Evolutionary conservation across 2,329 filamentous ascomycete species (phyloP), one percentile per base, ranked within the genome.

Genomic region (Calonectria montana): DNA sequence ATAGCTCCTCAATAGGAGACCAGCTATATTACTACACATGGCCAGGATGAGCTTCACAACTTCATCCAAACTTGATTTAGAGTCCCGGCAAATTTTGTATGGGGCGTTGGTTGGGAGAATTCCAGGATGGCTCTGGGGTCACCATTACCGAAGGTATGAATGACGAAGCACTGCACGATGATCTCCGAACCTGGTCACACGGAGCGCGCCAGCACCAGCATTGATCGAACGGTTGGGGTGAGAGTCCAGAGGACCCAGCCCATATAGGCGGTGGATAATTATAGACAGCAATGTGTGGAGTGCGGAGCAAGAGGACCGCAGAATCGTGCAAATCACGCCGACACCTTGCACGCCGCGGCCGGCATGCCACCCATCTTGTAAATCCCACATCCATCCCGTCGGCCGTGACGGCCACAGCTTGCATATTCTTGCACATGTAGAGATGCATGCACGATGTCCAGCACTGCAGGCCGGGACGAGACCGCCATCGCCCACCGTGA

Each of bases 361-460:
- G 41, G 45, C 65, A 61, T 35, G 27, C 62, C n/a, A 16, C 45
- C 48, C 25, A 43, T 64, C 55, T 64, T 64, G 63, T 55, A 57
- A 55, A 63, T 45, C 35, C 57, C 55, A 48, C 64, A 71, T 59
- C 67, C 69, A 63, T 63, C 65, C 66, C 47, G 57, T 71, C 37
- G 64, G 47, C 53, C 53, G 13, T 47, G 45, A 65, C 50, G 31
- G 50, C 55, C 41, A 37, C 39, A 37, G 43, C 47, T 64, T 67
- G 69, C 69, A 67, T 67, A 29, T 31, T 61, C 43, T 45, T 48
- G 29, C 53, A 61, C 61, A 39, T 48, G 47, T 59, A 53, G 65
- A 61, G 57, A 47, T 65, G 50, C 69, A 69, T 59, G 53, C 25
- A 59, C 53, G 53, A 59, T 71, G 69, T 31, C 37, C 27, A 65